These are phyloP conservation scores for Amanita rimosa DNA, from an alignment of 768 basidiomycete genomes.

Conservation along the genomic window DNA sequence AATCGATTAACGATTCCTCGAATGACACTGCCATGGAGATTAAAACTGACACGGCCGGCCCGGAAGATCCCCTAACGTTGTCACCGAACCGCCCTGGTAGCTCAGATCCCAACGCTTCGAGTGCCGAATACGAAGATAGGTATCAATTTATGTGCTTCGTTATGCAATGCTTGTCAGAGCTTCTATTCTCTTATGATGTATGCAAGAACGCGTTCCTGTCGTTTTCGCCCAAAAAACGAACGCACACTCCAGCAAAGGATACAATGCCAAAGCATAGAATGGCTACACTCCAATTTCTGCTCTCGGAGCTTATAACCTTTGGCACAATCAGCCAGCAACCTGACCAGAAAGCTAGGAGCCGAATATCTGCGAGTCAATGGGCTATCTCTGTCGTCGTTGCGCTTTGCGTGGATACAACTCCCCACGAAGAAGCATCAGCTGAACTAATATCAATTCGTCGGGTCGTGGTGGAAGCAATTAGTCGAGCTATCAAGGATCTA, in stretches of 20 bases:
- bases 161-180: slow-evolving; percentile 87
- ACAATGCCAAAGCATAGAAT: slow-evolving; percentile 43
- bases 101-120: background rate
- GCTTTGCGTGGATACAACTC: slow-evolving; percentile 79
- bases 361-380: slow-evolving; percentile 66
- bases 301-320: slow-evolving; percentile 75
- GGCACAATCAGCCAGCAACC: slow-evolving; percentile 58
- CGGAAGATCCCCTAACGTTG: background rate
- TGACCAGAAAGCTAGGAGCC: slow-evolving; percentile 40
- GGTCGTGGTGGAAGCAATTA: slow-evolving; percentile 82
- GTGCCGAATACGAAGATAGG: slow-evolving; percentile 21
- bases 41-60: background rate
- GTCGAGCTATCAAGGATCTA: slow-evolving; percentile 77
- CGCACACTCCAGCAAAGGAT: slow-evolving; percentile 56
- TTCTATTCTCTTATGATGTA: slow-evolving; percentile 84
- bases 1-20: slow-evolving; percentile 20
- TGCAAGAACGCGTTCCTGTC: slow-evolving; percentile 87
- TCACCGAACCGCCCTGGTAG: too few species aligned
- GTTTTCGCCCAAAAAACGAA: slow-evolving; percentile 57
- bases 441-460: slow-evolving; percentile 89
- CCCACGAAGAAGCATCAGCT: slow-evolving; percentile 45
- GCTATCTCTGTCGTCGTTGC: slow-evolving; percentile 86
- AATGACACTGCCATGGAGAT: slow-evolving; percentile 1
- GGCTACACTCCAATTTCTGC: slow-evolving; percentile 66
- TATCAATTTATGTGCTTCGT: slow-evolving; percentile 66